phyloP scores from a whole-genome alignment of 306 rosid species.

The Medicago lupulina region DNA sequence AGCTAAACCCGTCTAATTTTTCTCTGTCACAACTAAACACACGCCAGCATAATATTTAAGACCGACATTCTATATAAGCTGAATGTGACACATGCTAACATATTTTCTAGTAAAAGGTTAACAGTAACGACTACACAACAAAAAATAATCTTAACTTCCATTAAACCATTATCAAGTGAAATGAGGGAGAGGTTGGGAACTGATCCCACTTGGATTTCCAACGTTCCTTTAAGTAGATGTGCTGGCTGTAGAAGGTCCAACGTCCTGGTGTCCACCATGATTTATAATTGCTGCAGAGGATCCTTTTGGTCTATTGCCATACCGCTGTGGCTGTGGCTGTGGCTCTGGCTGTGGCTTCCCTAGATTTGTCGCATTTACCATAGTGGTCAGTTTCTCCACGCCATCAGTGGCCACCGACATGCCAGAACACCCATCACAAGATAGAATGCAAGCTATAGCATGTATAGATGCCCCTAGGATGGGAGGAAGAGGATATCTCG shows the following conservation, averaged over 20 bases:
- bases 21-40: background rate
- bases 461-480: conserved; percentile 58
- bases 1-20: conserved; percentile 13
- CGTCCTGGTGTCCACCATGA: conserved; percentile 4
- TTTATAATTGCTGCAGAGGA: conserved; percentile 37
- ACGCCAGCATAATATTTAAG: background rate
- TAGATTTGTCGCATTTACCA: conserved; percentile 48
- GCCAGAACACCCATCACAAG: conserved; percentile 71
- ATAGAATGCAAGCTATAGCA: conserved; percentile 67
- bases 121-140: conserved; percentile 13
- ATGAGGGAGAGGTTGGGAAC: conserved; percentile 18
- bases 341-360: conserved; percentile 29
- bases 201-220: conserved; percentile 22
- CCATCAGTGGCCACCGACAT: conserved; percentile 37
- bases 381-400: conserved; percentile 48
- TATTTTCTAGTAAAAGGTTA: conserved; percentile 32
- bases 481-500: conserved; percentile 70
- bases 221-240: conserved; percentile 32
- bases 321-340: background rate
- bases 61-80: conserved; percentile 34
- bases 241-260: conserved; percentile 30
- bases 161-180: conserved; percentile 34
- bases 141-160: conserved; percentile 8
- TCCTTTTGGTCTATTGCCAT: conserved; percentile 42
- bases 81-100: background rate